phyloP scores from a whole-genome alignment of 768 basidiomycete genomes.

The Lactarius quietus region DNA sequence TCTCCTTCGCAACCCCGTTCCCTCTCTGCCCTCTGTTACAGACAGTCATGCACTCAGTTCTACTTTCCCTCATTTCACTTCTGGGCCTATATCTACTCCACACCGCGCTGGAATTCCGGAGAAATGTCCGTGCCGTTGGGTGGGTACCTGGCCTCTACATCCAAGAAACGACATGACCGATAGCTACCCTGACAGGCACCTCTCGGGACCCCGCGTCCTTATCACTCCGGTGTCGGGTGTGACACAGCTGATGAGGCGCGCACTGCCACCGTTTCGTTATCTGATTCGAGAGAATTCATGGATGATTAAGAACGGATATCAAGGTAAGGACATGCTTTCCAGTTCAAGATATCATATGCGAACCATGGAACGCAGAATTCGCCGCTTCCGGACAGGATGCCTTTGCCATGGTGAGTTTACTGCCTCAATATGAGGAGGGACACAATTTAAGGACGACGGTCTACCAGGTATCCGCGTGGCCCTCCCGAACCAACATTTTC shows the following conservation, averaged over 20 bases:
- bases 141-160: background rate
- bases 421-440: no score
- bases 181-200: background rate
- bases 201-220: background rate
- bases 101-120: background rate
- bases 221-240: background rate
- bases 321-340: background rate
- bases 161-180: background rate
- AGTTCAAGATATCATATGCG: no score
- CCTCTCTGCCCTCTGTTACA: background rate
- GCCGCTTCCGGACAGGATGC: conserved; percentile 14
- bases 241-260: background rate
- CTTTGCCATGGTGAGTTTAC: background rate
- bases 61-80: background rate
- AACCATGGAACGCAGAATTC: conserved; percentile 5
- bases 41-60: background rate
- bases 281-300: background rate
- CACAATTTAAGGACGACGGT: background rate
- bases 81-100: background rate
- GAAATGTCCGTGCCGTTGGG: background rate
- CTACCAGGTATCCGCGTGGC: conserved; percentile 8
- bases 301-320: background rate
- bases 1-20: no score
- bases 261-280: background rate
- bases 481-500: conserved; percentile 3